These are phyloP conservation scores for Termitomyces sp. DNA, from an alignment of 768 basidiomycete species.

Conservation along the genomic window DNA sequence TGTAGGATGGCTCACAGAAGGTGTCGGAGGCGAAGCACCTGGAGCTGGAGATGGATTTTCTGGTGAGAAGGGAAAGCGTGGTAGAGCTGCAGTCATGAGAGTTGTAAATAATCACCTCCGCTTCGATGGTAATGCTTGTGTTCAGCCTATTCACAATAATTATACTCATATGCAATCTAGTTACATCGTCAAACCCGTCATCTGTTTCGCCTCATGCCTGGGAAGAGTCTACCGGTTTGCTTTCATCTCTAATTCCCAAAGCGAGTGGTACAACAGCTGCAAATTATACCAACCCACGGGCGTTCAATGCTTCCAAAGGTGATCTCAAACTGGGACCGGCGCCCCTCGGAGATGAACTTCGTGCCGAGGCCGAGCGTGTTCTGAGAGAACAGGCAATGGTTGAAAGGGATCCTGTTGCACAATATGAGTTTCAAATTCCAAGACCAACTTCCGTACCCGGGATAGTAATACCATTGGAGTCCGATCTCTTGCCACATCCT, in stretches of 20 bases:
- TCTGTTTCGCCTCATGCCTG: constrained; percentile 59
- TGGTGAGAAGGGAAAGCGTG: constrained; percentile 77
- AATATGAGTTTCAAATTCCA: constrained; percentile 55
- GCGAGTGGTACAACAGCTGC: constrained; percentile 40
- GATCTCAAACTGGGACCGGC: constrained; percentile 82
- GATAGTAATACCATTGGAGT: constrained; percentile 54
- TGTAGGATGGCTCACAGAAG: constrained; percentile 95
- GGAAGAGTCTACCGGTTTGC: constrained; percentile 83
- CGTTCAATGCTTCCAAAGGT: constrained; percentile 73
- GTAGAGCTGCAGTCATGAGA: constrained; percentile 84
- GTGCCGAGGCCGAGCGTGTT: constrained; percentile 72
- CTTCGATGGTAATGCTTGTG: constrained; percentile 65
- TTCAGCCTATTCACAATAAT: neutral
- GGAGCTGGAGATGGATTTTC: constrained; percentile 76
- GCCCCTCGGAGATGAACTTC: constrained; percentile 75
- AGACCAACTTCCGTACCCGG: constrained; percentile 48
- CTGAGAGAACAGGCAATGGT: constrained; percentile 78
- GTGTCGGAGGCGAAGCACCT: constrained; percentile 77
- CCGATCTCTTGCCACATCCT: constrained; percentile 79
- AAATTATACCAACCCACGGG: constrained; percentile 49
- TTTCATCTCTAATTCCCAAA: constrained; percentile 73
- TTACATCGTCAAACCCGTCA: constrained; percentile 65
- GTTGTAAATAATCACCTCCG: constrained; percentile 92
- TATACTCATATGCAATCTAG: constrained; percentile 32
- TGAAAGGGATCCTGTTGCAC: constrained; percentile 60